Evolutionary conservation across 768 basidiomycete species (phyloP), one percentile per base, ranked within the genome.

Genomic region (Tulasnella sp.): DNA sequence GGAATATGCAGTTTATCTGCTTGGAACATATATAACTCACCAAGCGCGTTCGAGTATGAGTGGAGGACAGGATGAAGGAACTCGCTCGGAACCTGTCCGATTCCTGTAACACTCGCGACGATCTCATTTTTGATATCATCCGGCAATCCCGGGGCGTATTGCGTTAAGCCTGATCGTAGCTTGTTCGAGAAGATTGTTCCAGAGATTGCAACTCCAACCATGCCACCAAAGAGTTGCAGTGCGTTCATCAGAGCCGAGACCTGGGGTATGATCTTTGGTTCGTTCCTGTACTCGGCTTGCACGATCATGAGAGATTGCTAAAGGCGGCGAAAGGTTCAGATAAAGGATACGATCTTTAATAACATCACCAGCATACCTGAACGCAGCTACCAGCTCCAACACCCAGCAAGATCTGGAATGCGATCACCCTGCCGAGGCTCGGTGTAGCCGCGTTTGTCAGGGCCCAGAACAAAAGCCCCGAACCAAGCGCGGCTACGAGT

Each of bases 401-500:
- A 17, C 73, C 74, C 26, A 67, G 61, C 17, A 75, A 64, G 63
- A 74, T 72, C 63, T 74, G 73, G 65, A 63, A 73, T 1, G 71
- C 72, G 48, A 70, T 65, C 23, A 73, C 61, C 49, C 66, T 44
- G 8, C n/a, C 45, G n/a, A 48, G 45, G 8, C 55, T 44, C 13
- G 19, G 38, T 7, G 15, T 7, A 4, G 15, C 13, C 8, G 30
- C 23, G 23, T 4, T 7, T 5, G 41, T 56, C 9, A 53, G 19
- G 23, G 15, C 15, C 56, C 56, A 53, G 29, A 56, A 72, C 52
- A 73, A 62, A 10, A 73, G 65, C 24, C 72, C 72, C 29, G 69
- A 67, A 38, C 70, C 73, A 52, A 72, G 64, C 19, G 66, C 64
- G 26, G 65, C 60, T 43, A 73, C 41, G 32, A 67, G 63, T 0